Conservation (phyloP, 441 rosid genomes). For the Capsella rubella region DNA sequence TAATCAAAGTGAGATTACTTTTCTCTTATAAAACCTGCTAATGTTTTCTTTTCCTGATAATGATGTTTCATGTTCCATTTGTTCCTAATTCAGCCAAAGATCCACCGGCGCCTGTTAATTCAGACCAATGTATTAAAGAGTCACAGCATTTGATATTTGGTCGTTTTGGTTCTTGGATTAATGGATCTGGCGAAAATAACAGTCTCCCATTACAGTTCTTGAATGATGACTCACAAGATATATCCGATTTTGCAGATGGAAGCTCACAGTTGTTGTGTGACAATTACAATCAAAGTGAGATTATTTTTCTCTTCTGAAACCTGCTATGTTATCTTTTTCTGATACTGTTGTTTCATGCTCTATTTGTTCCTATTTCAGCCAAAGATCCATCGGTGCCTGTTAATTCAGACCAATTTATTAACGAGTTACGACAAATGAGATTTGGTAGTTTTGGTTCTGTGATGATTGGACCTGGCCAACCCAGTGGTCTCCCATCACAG, state of each 20-base stretch:
- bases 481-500: conserved; percentile 28
- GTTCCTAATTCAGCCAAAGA: conserved; percentile 59
- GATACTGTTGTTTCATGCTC: conserved; percentile 4
- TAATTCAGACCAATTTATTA: background rate
- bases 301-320: conserved; percentile 9
- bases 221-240: conserved; percentile 48
- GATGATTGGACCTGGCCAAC: conserved; percentile 16
- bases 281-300: conserved; percentile 58
- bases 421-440: conserved; percentile 5
- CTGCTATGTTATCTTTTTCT: conserved; percentile 44
- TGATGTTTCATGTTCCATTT: conserved; percentile 9
- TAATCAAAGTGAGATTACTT: conserved; percentile 56
- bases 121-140: background rate
- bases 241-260: conserved; percentile 27
- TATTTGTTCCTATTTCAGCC: conserved; percentile 46
- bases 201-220: conserved; percentile 37
- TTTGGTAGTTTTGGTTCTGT: conserved; percentile 78
- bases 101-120: background rate
- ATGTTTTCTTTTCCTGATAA: background rate
- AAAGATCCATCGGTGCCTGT: conserved; percentile 44
- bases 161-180: conserved; percentile 57
- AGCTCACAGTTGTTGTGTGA: conserved; percentile 50
- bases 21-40: conserved; percentile 46
- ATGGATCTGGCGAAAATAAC: conserved; percentile 10
- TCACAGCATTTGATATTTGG: conserved; percentile 55